These are phyloP conservation scores for Arthrobotrys musiformis DNA, from an alignment of 2,329 filamentous ascomycete genomes.

Conservation along the genomic window DNA sequence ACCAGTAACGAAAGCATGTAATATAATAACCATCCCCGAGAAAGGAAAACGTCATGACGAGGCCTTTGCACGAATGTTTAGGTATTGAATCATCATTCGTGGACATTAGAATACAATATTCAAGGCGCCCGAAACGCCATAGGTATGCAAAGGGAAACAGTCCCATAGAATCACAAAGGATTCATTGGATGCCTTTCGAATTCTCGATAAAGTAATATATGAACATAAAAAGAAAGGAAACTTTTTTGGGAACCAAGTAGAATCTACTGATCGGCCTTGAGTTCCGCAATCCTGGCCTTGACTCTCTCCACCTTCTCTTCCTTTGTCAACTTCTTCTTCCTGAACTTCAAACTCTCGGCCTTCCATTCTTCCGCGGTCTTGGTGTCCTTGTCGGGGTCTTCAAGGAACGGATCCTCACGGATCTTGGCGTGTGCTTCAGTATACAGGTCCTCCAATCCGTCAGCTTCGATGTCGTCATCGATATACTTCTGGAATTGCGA, in stretches of 20 bases:
- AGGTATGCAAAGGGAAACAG: neutral
- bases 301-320: constrained; percentile 84
- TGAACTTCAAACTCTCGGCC: constrained; percentile 92
- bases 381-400: constrained; percentile 80
- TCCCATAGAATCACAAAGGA: neutral
- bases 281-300: constrained; percentile 88
- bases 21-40: neutral
- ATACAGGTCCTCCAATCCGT: constrained; percentile 97
- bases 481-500: constrained; percentile 98
- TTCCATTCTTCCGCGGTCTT: constrained; percentile 99
- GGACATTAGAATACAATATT: constrained; percentile 39
- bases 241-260: constrained; percentile 15
- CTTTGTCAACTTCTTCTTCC: constrained; percentile 78
- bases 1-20: neutral
- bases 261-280: constrained; percentile 66
- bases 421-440: constrained; percentile 93
- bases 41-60: neutral
- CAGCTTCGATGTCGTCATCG: constrained; percentile 94
- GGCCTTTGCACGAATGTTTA: neutral
- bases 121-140: constrained; percentile 30
- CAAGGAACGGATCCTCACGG: constrained; percentile 98
- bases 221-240: constrained; percentile 22
- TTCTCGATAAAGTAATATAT: constrained; percentile 13
- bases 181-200: neutral
- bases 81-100: constrained; percentile 27